Conservation (phyloP, 2,329 filamentous ascomycete genomes). For the Aphanoascus verrucosus region DNA sequence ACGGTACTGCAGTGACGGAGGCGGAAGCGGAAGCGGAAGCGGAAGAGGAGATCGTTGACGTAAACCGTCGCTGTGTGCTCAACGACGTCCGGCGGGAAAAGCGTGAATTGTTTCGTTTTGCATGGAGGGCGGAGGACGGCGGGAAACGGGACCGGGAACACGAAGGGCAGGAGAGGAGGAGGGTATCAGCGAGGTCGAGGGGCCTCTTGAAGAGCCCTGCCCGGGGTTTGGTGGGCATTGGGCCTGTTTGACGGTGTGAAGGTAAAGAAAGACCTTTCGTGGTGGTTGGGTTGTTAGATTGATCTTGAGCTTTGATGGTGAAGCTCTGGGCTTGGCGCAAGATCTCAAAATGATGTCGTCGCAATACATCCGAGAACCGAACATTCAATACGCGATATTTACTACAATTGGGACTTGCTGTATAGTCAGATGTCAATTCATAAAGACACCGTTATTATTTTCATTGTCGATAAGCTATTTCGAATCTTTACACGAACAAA, state of each 20-base stretch:
- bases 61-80: neutral
- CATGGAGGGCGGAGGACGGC: conserved; percentile 25
- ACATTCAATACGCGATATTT: too few relatives aligned
- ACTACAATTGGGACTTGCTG: neutral
- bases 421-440: neutral
- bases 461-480: conserved; percentile 3
- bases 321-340: neutral
- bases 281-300: neutral
- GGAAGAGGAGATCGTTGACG: neutral
- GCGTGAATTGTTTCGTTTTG: conserved; percentile 8
- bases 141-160: conserved; percentile 31
- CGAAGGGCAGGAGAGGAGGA: conserved; percentile 32
- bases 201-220: conserved; percentile 29
- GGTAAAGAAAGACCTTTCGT: neutral
- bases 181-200: conserved; percentile 18
- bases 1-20: too few relatives aligned
- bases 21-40: neutral
- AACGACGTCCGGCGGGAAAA: neutral
- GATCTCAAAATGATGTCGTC: neutral
- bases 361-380: too few relatives aligned
- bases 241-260: conserved; percentile 1
- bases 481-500: conserved; percentile 3
- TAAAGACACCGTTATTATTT: neutral
- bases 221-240: conserved; percentile 34
- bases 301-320: neutral